Conservation (phyloP, 306 rosid species). For the Trifolium dubium region DNA sequence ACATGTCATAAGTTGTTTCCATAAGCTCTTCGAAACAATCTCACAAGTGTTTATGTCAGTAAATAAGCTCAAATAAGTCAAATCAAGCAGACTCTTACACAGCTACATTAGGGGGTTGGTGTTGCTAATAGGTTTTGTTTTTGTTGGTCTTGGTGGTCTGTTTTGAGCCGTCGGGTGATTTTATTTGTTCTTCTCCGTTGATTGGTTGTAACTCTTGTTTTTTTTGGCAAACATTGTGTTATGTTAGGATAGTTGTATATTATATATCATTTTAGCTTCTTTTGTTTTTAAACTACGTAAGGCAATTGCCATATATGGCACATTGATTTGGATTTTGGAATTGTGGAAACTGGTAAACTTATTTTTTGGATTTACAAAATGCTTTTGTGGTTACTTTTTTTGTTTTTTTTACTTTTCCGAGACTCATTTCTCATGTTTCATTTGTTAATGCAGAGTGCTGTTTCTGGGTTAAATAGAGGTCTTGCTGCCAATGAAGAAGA, state of each 20-base stretch:
- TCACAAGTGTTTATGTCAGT: neutral
- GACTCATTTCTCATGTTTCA: conserved; percentile 16
- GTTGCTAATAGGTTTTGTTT: no score
- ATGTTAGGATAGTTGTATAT: no score
- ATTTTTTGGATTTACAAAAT: neutral
- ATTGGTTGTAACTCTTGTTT: no score
- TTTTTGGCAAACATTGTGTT: no score
- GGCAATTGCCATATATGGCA: neutral
- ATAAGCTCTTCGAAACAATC: neutral
- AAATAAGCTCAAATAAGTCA: neutral
- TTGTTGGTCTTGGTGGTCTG: no score
- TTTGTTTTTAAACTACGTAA: neutral
- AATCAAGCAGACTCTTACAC: neutral
- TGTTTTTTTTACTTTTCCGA: neutral
- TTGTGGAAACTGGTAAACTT: neutral
- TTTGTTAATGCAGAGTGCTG: conserved; percentile 66
- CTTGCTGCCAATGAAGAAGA: conserved; percentile 88
- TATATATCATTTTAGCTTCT: no score
- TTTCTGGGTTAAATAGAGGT: conserved; percentile 94
- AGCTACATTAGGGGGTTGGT: neutral
- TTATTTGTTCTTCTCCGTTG: no score
- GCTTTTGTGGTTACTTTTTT: neutral
- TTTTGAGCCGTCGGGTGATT: no score
- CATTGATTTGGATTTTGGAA: conserved; percentile 3
- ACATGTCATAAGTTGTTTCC: neutral